A percentile compares a stretch with the other conserved stretches of the same genome.
Conservation (phyloP, 179 eudicot genomes). For the Beta macrorhiza region DNA sequence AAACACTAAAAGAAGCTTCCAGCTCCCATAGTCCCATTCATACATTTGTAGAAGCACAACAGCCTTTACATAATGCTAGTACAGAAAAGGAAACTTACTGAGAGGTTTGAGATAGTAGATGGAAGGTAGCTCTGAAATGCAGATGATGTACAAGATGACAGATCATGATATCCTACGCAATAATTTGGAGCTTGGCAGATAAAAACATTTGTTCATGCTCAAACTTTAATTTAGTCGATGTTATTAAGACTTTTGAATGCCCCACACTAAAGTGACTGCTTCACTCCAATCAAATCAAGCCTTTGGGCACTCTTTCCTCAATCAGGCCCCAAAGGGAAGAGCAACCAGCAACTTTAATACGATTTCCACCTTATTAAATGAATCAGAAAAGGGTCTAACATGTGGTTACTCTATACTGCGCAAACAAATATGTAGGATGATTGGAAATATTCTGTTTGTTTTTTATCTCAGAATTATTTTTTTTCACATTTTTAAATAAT, state of each 20-base stretch:
- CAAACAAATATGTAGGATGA: background rate
- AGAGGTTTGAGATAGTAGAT: conserved; percentile 6
- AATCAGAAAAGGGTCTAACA: background rate
- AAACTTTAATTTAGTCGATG: background rate
- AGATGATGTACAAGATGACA: background rate
- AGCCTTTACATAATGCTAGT: background rate
- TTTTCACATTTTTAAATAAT: background rate
- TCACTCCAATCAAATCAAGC: background rate
- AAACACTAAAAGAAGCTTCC: background rate
- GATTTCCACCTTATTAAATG: background rate
- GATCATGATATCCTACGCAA: background rate
- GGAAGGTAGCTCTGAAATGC: background rate
- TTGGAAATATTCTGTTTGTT: background rate
- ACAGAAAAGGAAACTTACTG: background rate
- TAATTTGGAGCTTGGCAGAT: background rate
- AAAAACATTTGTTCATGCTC: background rate
- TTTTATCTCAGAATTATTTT: background rate
- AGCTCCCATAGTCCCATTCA: background rate
- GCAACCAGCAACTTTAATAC: background rate
- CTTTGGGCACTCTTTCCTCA: background rate
- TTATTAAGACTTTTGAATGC: background rate
- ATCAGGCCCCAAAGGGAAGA: background rate
- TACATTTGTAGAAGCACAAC: background rate
- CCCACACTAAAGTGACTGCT: background rate
- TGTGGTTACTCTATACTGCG: background rate